Evolutionary conservation across 441 rosid species (phyloP), one percentile per base, ranked within the genome.

Genomic region (Brassica balearica): DNA sequence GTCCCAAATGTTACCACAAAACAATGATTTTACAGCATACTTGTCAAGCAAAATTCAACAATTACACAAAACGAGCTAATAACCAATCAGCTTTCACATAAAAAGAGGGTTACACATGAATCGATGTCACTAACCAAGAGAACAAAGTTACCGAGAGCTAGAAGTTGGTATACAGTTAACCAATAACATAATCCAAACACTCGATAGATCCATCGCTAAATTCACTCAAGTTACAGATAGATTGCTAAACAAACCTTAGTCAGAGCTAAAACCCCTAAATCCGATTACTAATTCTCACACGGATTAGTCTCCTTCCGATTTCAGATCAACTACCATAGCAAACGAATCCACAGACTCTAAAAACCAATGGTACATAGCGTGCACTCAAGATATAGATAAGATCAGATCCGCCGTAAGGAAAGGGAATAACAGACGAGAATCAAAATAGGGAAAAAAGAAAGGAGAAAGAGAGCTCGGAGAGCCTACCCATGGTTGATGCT

Each of bases 401-500:
- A 23, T 68, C 69, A 66, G 58, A 75, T 65, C 79, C 55, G 55
- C 17, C 17, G 55, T n/a, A 20, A 75, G n/a, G 20, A 15, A 15
- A 25, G 6, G 55, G 7, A 10, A 73, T 17, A 65, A 41, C 6
- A 59, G 55, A 32, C 25, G 61, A 64, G 38, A 27, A 72, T 43
- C 34, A 8, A 58, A 3, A 17, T 20, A 3, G 48, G 48, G 10
- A 6, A n/a, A 4, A 11, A 2, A 19, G 10, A 0, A 3, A 8
- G 36, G 6, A 25, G 0, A 68, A 14, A 51, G n/a, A 29, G 36
- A 72, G 75, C 67, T 74, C 53, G 65, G 72, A 20, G 58, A 74
- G 25, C 72, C 25, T 80, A 80, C 82, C 79, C 82, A 80, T 80
- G 68, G 68, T 56, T 65, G 76, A 74, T 46, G 22, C 9, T 41